Base-by-base conservation (phyloP, 768 basidiomycete species). In the Pleurotus giganteus region DNA sequence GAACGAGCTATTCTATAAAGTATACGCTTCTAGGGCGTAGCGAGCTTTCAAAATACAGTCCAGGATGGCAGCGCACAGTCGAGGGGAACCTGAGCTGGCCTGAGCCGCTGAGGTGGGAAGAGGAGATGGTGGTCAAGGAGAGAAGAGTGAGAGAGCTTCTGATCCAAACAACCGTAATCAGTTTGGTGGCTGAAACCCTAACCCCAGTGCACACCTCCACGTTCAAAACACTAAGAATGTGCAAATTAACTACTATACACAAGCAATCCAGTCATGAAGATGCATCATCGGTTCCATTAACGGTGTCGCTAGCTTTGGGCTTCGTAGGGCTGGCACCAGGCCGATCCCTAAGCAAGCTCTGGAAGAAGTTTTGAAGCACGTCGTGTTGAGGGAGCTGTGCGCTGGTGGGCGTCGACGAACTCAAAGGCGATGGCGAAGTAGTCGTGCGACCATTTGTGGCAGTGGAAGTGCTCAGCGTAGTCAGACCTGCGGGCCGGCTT, bases 351-450 rank as follows among this genome's bases (percentile, higher is more conserved):
- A 94, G 69, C 64, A 93, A 67, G 55, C 85, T 89, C 69, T 91
- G 83, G 83, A 94, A 94, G 77, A 94, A 94, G 66, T 88, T 88
- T 62, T 92, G 89, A 58, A 94, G 66, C 15, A 92, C 88, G 66
- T 91, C 89, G 63, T 92, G 89, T 56, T 91, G 88, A 34, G 81
- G 80, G 13, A 51, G 34, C 70, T 83, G 86, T n/a, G 78, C 82
- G 7, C 71, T 76, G 8, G 74, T 69, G 19, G 79, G 71, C 59
- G 71, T 77, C n/a, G 79, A 73, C 5, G 77, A 69, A 2, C 55
- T 59, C 44, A 60, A 57, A n/a, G 63, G 45, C 12, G 69, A 64
- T 13, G 81, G 77, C 23, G 80, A 74, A 43, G 54, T 72, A n/a
- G 57, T 59, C 4, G 64, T 62, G 34, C 72, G 63, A n/a, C 58